A percentile compares a stretch with the other conserved stretches of the same genome.
These are phyloP conservation scores for Exophiala sp. DNA, from an alignment of 2,329 filamentous ascomycete genomes.

Conservation along the genomic window DNA sequence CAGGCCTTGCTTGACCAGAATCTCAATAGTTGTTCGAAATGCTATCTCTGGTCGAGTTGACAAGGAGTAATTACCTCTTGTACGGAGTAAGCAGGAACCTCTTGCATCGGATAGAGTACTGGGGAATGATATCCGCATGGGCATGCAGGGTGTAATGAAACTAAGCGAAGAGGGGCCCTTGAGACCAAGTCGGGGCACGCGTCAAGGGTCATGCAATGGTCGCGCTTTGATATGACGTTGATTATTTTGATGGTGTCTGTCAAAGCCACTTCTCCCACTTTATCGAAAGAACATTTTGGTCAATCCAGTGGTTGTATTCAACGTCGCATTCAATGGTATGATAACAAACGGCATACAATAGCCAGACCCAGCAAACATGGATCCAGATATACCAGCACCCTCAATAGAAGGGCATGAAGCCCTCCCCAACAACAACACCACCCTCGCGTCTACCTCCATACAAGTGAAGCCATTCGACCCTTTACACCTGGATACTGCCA, in stretches of 20 bases:
- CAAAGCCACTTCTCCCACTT: conserved; percentile 1
- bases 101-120: not conserved
- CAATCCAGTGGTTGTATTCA: too few species aligned
- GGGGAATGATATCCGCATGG: not conserved
- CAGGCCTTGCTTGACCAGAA: too few species aligned
- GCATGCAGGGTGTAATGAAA: too few species aligned
- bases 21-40: too few species aligned
- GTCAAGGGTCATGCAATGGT: too few species aligned
- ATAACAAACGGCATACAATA: not conserved
- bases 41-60: too few species aligned
- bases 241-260: not conserved
- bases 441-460: conserved; percentile 16
- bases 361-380: conserved; percentile 11
- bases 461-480: conserved; percentile 10
- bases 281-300: not conserved
- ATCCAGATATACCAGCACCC: conserved; percentile 24
- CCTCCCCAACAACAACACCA: conserved; percentile 6
- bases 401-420: conserved; percentile 19
- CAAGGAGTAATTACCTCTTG: too few species aligned
- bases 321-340: not conserved
- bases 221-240: conserved; percentile 5
- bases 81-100: too few species aligned
- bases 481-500: conserved; percentile 8
- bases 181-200: too few species aligned
- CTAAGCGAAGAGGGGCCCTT: too few species aligned